Evolutionary conservation across 345 rosid genomes (phyloP).

Genomic region (Boechera retrofracta): DNA sequence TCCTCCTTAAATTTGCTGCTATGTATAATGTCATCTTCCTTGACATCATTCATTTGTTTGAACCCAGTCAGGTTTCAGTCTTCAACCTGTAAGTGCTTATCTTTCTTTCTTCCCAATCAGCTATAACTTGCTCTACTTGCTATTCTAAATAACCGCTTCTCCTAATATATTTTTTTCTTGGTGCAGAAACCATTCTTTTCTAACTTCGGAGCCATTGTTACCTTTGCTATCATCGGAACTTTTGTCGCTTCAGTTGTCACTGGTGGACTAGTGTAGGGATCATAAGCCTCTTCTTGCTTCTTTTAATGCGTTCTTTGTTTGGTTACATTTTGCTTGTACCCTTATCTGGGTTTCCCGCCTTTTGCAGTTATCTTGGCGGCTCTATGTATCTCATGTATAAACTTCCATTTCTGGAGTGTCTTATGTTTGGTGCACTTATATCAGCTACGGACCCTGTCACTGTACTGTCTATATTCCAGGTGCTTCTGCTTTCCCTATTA

Average conservation of each 20-base stretch:
- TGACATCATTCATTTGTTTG: constrained; percentile 47
- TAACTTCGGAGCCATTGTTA: constrained; percentile 94
- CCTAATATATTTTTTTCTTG: not conserved
- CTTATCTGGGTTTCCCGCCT: constrained; percentile 16
- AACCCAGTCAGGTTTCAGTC: constrained; percentile 96
- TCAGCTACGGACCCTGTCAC: constrained; percentile 98
- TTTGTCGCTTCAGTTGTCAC: constrained; percentile 80
- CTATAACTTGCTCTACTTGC: not conserved
- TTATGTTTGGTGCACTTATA: constrained; percentile 97
- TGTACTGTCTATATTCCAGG: constrained; percentile 95
- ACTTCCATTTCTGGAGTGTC: constrained; percentile 90
- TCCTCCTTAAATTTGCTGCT: not conserved
- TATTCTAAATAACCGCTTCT: not conserved
- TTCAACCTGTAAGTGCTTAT: constrained; percentile 73
- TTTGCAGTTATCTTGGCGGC: constrained; percentile 85
- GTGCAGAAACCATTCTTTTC: constrained; percentile 92
- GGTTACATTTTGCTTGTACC: constrained; percentile 7
- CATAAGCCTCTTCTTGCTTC: constrained; percentile 4
- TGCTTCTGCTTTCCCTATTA: constrained; percentile 39
- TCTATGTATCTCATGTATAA: constrained; percentile 73
- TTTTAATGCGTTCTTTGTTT: constrained; percentile 8
- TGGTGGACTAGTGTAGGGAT: constrained; percentile 80
- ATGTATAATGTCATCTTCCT: constrained; percentile 48
- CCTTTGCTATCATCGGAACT: constrained; percentile 88
- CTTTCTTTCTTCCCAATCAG: constrained; percentile 8